Evolutionary conservation across 148 eudicot genomes (phyloP).

Genomic region (Spergularia marina): DNA sequence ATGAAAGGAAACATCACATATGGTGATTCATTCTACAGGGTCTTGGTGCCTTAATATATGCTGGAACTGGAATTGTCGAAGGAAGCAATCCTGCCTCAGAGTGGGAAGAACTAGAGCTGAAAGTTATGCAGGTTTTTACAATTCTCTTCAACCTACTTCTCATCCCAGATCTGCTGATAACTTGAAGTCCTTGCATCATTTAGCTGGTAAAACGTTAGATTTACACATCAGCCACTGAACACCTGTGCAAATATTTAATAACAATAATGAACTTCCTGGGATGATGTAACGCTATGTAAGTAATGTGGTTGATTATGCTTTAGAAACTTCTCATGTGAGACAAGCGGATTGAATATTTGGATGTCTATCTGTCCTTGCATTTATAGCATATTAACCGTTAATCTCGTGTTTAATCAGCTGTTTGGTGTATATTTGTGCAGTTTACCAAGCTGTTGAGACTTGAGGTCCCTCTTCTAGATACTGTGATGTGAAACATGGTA

Average conservation of each 20-base stretch:
- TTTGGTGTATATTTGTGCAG: slow-evolving; percentile 37
- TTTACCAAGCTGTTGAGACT: slow-evolving; percentile 76
- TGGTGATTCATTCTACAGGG: slow-evolving; percentile 40
- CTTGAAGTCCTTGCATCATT: background rate
- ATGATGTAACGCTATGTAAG: background rate
- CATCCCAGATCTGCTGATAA: slow-evolving; percentile 1
- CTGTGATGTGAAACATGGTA: slow-evolving; percentile 34
- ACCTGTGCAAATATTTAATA: background rate
- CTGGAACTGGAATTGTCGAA: slow-evolving; percentile 96
- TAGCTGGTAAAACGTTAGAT: background rate
- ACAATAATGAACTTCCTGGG: background rate
- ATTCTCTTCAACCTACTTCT: background rate
- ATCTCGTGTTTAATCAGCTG: slow-evolving; percentile 11
- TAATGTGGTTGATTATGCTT: slow-evolving; percentile 9
- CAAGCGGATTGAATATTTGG: background rate
- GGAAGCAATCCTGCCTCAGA: slow-evolving; percentile 80
- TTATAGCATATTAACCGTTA: background rate
- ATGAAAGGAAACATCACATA: background rate
- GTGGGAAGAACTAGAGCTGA: slow-evolving; percentile 96
- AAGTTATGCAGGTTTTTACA: slow-evolving; percentile 81
- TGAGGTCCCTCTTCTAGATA: slow-evolving; percentile 46
- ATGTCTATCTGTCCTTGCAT: background rate
- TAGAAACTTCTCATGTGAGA: slow-evolving; percentile 9
- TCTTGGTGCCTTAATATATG: slow-evolving; percentile 74
- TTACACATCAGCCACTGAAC: background rate